phyloP scores from a whole-genome alignment of 208 protist genomes.

The Leptomonas pyrrhocoris region DNA sequence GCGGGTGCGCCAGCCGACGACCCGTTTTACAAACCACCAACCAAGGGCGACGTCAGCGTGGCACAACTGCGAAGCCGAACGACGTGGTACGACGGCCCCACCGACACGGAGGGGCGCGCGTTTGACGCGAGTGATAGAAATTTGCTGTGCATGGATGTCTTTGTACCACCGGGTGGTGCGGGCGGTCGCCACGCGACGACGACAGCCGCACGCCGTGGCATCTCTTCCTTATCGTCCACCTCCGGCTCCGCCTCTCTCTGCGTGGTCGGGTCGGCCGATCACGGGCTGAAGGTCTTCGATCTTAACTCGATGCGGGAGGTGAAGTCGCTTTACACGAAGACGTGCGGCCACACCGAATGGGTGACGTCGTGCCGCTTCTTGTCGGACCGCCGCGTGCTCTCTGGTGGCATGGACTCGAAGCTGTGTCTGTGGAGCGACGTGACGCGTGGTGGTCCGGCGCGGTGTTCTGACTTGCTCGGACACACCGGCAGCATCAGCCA shows the following conservation, averaged over 20 bases:
- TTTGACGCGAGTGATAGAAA: constrained; percentile 87
- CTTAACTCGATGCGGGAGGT: constrained; percentile 51
- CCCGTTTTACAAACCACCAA: constrained; percentile 8
- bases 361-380: constrained; percentile 84
- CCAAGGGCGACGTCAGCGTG: not conserved
- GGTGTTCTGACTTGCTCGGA: constrained; percentile 81
- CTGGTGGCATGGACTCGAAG: constrained; percentile 91
- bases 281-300: constrained; percentile 87
- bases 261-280: constrained; percentile 85
- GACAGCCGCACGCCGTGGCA: no score
- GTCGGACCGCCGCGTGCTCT: constrained; percentile 67
- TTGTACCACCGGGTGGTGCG: not conserved
- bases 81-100: constrained; percentile 56
- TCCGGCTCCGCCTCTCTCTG: constrained; percentile 26
- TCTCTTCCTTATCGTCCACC: no score
- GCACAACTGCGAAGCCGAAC: constrained; percentile 27
- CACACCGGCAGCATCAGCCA: constrained; percentile 85
- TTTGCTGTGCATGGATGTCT: constrained; percentile 90
- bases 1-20: not conserved
- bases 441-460: constrained; percentile 33
- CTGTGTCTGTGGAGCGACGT: constrained; percentile 85
- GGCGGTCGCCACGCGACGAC: not conserved
- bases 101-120: constrained; percentile 41
- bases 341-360: constrained; percentile 88
- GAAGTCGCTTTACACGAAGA: constrained; percentile 77